A percentile compares a stretch with the other conserved stretches of the same genome.
Evolutionary conservation across 352 stramenopile species (phyloP).

Genomic region (Blastocystis sp.): DNA sequence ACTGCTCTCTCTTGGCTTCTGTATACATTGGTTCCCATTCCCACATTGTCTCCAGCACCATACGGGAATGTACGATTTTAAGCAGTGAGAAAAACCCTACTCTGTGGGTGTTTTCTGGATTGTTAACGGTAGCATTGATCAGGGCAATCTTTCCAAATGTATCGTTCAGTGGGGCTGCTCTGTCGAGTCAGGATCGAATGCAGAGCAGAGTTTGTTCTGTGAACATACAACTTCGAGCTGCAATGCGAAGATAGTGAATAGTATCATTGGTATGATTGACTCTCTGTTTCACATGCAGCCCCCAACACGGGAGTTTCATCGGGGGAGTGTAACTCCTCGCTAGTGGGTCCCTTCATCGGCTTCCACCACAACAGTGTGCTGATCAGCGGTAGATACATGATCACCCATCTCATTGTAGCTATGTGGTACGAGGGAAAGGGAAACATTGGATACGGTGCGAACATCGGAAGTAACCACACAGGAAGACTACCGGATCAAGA

Average conservation of each 20-base stretch:
- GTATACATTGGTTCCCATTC: slow-evolving; percentile 64
- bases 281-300: slow-evolving; percentile 65
- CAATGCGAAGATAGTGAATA: slow-evolving; percentile 77
- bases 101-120: slow-evolving; percentile 68
- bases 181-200: slow-evolving; percentile 72
- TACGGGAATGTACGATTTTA: slow-evolving; percentile 71
- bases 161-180: slow-evolving; percentile 64
- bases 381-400: slow-evolving; percentile 67
- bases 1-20: slow-evolving; percentile 70
- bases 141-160: slow-evolving; percentile 63
- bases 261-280: slow-evolving; percentile 68
- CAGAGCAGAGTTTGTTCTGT: slow-evolving; percentile 73
- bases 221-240: slow-evolving; percentile 74
- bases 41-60: slow-evolving; percentile 70
- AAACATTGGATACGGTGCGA: slow-evolving; percentile 86
- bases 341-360: slow-evolving; percentile 85
- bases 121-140: slow-evolving; percentile 62
- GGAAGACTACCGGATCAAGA: slow-evolving; percentile 77
- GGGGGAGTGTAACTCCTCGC: slow-evolving; percentile 80
- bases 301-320: slow-evolving; percentile 78
- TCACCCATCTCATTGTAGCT: slow-evolving; percentile 65
- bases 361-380: slow-evolving; percentile 87
- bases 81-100: slow-evolving; percentile 70
- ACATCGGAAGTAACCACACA: slow-evolving; percentile 93
- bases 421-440: slow-evolving; percentile 84